These are phyloP conservation scores for Phragmites australis DNA, from an alignment of 176 grass and related monocot species.

Conservation along the genomic window DNA sequence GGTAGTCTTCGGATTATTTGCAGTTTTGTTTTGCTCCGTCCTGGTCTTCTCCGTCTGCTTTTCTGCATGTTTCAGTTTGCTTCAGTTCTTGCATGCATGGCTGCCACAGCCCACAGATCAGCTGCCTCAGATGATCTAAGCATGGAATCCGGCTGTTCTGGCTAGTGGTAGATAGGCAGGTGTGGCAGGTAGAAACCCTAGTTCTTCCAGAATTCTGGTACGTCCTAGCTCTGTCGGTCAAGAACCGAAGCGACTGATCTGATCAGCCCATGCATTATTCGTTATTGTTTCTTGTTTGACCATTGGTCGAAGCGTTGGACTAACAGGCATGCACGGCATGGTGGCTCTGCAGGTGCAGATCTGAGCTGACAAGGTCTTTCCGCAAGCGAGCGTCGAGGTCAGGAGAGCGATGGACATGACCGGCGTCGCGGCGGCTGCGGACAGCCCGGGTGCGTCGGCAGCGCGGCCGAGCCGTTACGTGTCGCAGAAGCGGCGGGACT, in stretches of 20 bases:
- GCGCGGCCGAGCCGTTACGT: slow-evolving; percentile 63
- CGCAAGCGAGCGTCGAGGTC: background rate
- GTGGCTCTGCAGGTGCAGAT: slow-evolving; percentile 29
- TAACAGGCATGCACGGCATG: background rate
- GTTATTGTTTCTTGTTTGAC: background rate
- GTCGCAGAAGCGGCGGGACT: slow-evolving; percentile 84
- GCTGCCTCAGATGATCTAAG: background rate
- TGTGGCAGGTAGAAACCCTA: slow-evolving; percentile 38
- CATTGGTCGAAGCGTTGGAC: background rate
- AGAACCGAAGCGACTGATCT: background rate
- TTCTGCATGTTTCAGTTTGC: slow-evolving; percentile 21
- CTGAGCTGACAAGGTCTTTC: background rate
- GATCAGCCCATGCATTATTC: background rate
- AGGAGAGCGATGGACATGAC: background rate
- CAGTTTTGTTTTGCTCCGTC: background rate
- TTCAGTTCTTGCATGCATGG: slow-evolving; percentile 32
- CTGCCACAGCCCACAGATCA: background rate
- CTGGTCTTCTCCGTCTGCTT: background rate
- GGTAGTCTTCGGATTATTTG: background rate
- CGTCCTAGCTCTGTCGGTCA: background rate
- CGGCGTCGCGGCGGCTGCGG: background rate
- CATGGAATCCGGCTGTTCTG: background rate
- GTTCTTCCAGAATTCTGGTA: slow-evolving; percentile 5
- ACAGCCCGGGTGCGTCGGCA: slow-evolving; percentile 26
- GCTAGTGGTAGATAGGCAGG: background rate